phyloP scores from a whole-genome alignment of 306 rosid genomes.

The Medicago arabica region DNA sequence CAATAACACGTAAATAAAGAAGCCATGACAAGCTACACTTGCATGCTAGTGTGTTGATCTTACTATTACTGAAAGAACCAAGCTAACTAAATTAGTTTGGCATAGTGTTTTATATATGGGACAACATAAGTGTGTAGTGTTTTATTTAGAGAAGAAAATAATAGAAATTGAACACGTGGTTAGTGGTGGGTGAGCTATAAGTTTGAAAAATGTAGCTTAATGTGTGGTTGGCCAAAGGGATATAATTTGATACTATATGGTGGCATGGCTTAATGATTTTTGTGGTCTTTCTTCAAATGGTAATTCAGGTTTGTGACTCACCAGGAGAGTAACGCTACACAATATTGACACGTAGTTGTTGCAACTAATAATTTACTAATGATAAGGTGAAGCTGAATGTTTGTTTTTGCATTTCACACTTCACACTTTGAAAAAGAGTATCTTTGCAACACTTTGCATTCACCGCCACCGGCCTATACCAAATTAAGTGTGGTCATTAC shows the following conservation, averaged over 20 bases:
- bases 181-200: constrained; percentile 75
- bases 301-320: constrained; percentile 29
- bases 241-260: constrained; percentile 26
- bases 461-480: not conserved
- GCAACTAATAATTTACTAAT: constrained; percentile 38
- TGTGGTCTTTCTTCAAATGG: constrained; percentile 39
- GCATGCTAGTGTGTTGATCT: constrained; percentile 1
- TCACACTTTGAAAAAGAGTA: constrained; percentile 36
- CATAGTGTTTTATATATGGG: constrained; percentile 24
- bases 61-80: constrained; percentile 20
- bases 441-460: not conserved
- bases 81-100: constrained; percentile 15
- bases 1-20: constrained; percentile 9
- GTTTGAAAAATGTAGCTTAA: constrained; percentile 53
- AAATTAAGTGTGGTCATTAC: not conserved
- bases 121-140: constrained; percentile 9
- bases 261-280: constrained; percentile 27
- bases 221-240: constrained; percentile 65
- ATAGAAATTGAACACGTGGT: constrained; percentile 48
- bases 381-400: constrained; percentile 12
- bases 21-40: constrained; percentile 44
- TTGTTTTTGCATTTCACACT: constrained; percentile 43
- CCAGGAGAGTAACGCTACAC: constrained; percentile 26
- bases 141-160: constrained; percentile 34
- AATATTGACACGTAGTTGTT: constrained; percentile 49